Percentiles rank a stretch among this genome's conserved stretches.
These are phyloP conservation scores for Boletus sensibilis DNA, from an alignment of 768 basidiomycete genomes.

Conservation along the genomic window DNA sequence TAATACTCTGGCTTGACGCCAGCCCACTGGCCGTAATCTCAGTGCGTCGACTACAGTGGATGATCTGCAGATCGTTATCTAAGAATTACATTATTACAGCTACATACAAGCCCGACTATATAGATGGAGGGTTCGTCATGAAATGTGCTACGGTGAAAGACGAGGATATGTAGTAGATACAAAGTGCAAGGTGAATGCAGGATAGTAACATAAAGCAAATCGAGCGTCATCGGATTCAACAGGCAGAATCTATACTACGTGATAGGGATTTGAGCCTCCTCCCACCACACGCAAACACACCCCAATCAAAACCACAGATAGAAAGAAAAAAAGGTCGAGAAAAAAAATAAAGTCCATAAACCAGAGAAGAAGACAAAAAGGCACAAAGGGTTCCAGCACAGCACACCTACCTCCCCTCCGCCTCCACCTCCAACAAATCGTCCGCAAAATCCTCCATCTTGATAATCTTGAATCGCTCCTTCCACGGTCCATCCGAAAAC, in stretches of 20 bases:
- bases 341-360: not conserved
- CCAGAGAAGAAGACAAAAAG: not conserved
- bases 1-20: not conserved
- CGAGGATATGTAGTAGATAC: constrained; percentile 6
- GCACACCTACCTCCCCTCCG: constrained; percentile 18
- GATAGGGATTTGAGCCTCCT: not conserved
- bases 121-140: not conserved
- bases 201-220: constrained; percentile 7
- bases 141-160: not conserved
- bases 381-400: not conserved
- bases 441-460: constrained; percentile 67
- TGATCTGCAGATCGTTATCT: not conserved
- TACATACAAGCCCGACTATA: not conserved
- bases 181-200: constrained; percentile 5
- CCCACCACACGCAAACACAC: not conserved
- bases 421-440: constrained; percentile 49
- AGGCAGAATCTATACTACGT: not conserved
- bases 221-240: not conserved
- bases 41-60: not conserved
- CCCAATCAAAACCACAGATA: not conserved
- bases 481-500: constrained; percentile 54
- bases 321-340: not conserved
- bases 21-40: not conserved
- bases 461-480: constrained; percentile 51
- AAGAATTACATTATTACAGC: not conserved